These are phyloP conservation scores for Ogataea saltuana DNA, from an alignment of 805 yeast genomes.

Conservation along the genomic window DNA sequence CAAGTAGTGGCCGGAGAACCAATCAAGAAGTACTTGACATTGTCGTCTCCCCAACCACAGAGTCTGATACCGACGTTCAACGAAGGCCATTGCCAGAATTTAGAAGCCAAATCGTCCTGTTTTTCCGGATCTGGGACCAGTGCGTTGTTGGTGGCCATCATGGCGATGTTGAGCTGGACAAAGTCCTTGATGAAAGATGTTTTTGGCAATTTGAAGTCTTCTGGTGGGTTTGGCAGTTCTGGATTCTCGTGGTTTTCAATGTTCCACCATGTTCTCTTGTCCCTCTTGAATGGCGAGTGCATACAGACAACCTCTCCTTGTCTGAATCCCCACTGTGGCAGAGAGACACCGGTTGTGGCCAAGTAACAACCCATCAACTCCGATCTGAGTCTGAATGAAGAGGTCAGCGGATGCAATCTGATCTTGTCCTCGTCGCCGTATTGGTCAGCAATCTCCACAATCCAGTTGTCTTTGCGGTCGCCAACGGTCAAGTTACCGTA, in stretches of 20 bases:
- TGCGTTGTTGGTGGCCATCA: constrained; percentile 87
- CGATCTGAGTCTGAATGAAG: constrained; percentile 68
- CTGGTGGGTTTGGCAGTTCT: constrained; percentile 58
- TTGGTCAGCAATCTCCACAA: constrained; percentile 76
- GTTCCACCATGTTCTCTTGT: constrained; percentile 89
- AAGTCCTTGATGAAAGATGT: constrained; percentile 79
- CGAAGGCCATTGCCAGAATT: constrained; percentile 91
- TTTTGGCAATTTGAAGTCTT: constrained; percentile 65
- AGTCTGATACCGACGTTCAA: constrained; percentile 72
- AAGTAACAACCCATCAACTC: constrained; percentile 69
- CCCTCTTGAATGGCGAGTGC: constrained; percentile 65
- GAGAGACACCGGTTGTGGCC: constrained; percentile 67
- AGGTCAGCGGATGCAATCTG: constrained; percentile 71
- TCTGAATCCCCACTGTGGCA: constrained; percentile 83
- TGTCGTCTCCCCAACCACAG: constrained; percentile 67
- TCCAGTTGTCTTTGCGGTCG: constrained; percentile 88
- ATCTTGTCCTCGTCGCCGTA: constrained; percentile 48
- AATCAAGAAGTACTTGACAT: constrained; percentile 62
- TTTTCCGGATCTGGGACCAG: constrained; percentile 77
- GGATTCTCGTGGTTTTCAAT: constrained; percentile 69
- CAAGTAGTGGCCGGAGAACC: constrained; percentile 82
- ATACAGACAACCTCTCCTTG: constrained; percentile 88
- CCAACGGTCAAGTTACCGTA: constrained; percentile 73
- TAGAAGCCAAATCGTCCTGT: constrained; percentile 66
- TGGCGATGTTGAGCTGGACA: constrained; percentile 71